Evolutionary conservation across 495 filamentous ascomycete genomes (phyloP), one percentile per base, ranked within the genome.

Genomic region (Aspergillus incahuasiensis): DNA sequence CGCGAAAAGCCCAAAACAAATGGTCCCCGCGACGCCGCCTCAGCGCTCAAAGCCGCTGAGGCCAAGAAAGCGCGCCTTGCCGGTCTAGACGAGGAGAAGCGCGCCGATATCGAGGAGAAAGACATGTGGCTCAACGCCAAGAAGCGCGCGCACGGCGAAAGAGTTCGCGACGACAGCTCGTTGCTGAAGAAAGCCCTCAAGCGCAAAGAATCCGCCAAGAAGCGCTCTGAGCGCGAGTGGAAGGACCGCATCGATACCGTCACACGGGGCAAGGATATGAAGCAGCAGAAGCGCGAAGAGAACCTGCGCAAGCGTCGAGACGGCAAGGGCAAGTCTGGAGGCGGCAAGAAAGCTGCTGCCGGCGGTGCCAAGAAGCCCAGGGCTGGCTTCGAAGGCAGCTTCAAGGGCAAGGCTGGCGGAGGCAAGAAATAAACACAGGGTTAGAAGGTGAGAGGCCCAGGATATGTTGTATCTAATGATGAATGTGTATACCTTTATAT

Each of bases 111-210:
- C 19, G 82, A 89, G 56, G 91, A 97, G 72, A 97, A 97, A 74
- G 92, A 98, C 64, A 70, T 84, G 47, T 98, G 94, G 94, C 77
- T 95, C 54, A 92, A 91, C 48, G 94, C 92, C 6, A 84, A 90
- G 70, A 89, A 92, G 69, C 86, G 88, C 22, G 90, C 88, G 3
- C 88, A 92, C 59, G 90, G 94, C 24, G 91, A 96, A 67, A 90
- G 91, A 61, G 84, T 96, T n/a, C 79, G 84, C 55, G 91, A 97
- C 57, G 89, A 95, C 66, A 88, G 88, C 49, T 83, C 79, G n/a
- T 68, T 97, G 32, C 80, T 98, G 12, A 95, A 95, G 81, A 96
- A 96, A 78, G 90, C 91, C 1, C 74, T 97, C 55, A 97, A 97
- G 80, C 85, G 92, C 57, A 91, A 95, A 72, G 90, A 95, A 66